Base-by-base conservation (phyloP, 768 basidiomycete genomes). In the Hirschioporus abietinus region DNA sequence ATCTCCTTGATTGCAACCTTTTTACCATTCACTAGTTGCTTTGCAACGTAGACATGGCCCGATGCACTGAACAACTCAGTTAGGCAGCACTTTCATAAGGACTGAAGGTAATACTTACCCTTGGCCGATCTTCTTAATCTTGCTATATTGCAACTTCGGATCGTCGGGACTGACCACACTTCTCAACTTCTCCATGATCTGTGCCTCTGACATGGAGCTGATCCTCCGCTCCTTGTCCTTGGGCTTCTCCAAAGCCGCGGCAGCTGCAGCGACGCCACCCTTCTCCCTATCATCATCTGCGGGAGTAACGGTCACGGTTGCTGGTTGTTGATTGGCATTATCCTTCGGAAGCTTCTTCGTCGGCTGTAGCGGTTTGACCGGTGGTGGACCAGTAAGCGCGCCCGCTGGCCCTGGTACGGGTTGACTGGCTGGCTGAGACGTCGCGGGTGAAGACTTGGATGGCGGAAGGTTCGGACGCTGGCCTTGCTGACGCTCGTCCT, bases 1-100 rank as follows among this genome's bases (percentile, higher is more conserved):
- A 97, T 97, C 82, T 97, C 95, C 81, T 98, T 98, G 81, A 98
- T 96, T 1, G 95, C 95, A 12, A 97, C 93, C 77, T 95, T 96
- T 78, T 87, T 89, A 15, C 42, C 90, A 2, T 85, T 92, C 6
- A 88, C 81, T 25, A 94, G 82, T 7, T 89, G 91, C 81, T 97
- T 98, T 10, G 97, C 96, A 25, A 99, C 96, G 74, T 96, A 99
- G 15, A 99, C 96, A 74, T 96, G 94, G 18, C 97, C 96, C 20
- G 96, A 98, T 3, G 96, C 96, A 71, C 96, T 97, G 71, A 4
- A 67, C 66, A 69, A 23, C 27, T 62, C 5, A 42, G 62, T 52
- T 35, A 69, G 20, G 27, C 30, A 24, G 30, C 64, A 63, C 76
- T 69, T 73, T 66, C 66, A 63, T 23, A 30, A 7, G 64, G 30